These are phyloP conservation scores for Phytophthora boehmeriae DNA, from an alignment of 352 stramenopile species.

Conservation along the genomic window DNA sequence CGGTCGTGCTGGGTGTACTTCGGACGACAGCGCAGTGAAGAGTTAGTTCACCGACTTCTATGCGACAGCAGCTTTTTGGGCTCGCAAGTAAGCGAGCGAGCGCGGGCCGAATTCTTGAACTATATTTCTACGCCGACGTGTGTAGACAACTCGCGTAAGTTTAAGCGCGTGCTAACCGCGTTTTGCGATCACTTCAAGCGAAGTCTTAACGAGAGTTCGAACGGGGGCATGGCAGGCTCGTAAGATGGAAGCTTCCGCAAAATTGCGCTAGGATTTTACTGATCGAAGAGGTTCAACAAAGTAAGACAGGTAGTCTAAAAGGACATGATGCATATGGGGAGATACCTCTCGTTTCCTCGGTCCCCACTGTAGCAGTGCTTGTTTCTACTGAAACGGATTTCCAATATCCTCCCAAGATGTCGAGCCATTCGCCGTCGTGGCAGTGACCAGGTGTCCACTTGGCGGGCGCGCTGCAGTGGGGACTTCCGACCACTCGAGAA, in stretches of 20 bases:
- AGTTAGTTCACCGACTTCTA: constrained; percentile 61
- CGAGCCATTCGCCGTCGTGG: constrained; percentile 59
- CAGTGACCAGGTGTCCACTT: constrained; percentile 76
- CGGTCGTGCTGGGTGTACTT: constrained; percentile 82
- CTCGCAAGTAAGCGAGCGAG: constrained; percentile 56
- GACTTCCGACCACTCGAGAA: constrained; percentile 69
- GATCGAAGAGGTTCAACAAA: constrained; percentile 8
- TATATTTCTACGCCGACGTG: constrained; percentile 68
- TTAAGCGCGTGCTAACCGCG: constrained; percentile 71
- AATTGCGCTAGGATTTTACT: not conserved
- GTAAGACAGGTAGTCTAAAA: constrained; percentile 14
- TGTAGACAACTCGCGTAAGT: constrained; percentile 80
- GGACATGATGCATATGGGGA: constrained; percentile 10
- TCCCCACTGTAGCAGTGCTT: not conserved
- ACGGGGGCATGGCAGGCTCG: constrained; percentile 13
- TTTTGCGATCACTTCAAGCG: constrained; percentile 86
- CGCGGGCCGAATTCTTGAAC: constrained; percentile 58
- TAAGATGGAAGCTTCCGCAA: constrained; percentile 5
- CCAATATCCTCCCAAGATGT: constrained; percentile 70
- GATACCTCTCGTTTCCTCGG: constrained; percentile 3
- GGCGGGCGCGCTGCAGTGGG: constrained; percentile 46
- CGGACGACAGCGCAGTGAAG: constrained; percentile 62
- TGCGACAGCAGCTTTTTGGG: constrained; percentile 67
- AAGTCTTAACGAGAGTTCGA: constrained; percentile 34
- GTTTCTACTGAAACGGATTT: constrained; percentile 70